Conservation (phyloP, 1,284 basidiomycete genomes). For the Leccinum glutinopallens region DNA sequence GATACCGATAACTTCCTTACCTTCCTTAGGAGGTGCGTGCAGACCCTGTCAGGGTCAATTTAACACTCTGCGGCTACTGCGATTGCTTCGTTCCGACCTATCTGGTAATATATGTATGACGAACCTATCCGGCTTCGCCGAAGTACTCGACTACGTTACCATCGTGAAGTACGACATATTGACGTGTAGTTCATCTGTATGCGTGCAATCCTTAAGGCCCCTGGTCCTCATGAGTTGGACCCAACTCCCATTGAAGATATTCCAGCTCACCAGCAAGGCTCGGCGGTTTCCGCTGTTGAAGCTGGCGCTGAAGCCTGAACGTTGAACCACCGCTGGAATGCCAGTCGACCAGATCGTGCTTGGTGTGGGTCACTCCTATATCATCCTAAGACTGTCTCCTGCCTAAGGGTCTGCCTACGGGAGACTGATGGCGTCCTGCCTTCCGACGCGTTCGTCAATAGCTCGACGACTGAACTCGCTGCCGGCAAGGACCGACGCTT, state of each 20-base stretch:
- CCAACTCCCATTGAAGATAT: slow-evolving; percentile 43
- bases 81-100: slow-evolving; percentile 53
- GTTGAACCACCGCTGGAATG: slow-evolving; percentile 66
- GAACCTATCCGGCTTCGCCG: too few species aligned
- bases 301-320: slow-evolving; percentile 21
- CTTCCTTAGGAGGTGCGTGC: slow-evolving; percentile 52
- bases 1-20: slow-evolving; percentile 48
- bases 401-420: too few species aligned
- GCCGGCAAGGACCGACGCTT: not conserved
- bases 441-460: slow-evolving; percentile 36
- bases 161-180: slow-evolving; percentile 66
- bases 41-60: slow-evolving; percentile 35
- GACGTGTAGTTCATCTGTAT: not conserved
- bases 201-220: slow-evolving; percentile 51
- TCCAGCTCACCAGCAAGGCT: slow-evolving; percentile 53
- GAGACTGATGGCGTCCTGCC: slow-evolving; percentile 29
- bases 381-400: slow-evolving; percentile 25
- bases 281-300: slow-evolving; percentile 59
- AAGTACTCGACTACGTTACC: too few species aligned
- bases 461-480: not conserved
- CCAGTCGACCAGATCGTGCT: slow-evolving; percentile 64
- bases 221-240: slow-evolving; percentile 50
- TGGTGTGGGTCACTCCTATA: slow-evolving; percentile 54
- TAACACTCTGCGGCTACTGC: slow-evolving; percentile 63
- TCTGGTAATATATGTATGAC: slow-evolving; percentile 49